A percentile compares a stretch with the other conserved stretches of the same genome.
Evolutionary conservation across 2,329 filamentous ascomycete genomes (phyloP).

Genomic region (Sclerotinia minor): DNA sequence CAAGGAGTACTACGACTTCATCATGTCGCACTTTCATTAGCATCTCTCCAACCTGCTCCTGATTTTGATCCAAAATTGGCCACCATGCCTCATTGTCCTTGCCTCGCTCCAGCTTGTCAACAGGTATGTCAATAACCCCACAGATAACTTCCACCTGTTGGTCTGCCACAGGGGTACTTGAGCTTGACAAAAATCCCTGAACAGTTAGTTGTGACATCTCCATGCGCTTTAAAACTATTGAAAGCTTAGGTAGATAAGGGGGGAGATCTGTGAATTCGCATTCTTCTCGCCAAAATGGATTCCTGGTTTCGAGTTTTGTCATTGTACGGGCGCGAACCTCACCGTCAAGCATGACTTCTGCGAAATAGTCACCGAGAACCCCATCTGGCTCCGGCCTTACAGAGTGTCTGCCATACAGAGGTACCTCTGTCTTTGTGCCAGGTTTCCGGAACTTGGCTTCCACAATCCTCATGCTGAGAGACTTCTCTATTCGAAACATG

Average conservation of each 20-base stretch:
- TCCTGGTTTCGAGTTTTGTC: slow-evolving; percentile 68
- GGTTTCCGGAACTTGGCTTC: slow-evolving; percentile 56
- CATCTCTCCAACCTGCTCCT: slow-evolving; percentile 78
- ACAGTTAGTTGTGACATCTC: slow-evolving; percentile 42
- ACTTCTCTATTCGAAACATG: slow-evolving; percentile 63
- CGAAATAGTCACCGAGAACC: slow-evolving; percentile 68
- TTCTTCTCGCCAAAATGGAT: slow-evolving; percentile 78
- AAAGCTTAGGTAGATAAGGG: slow-evolving; percentile 65
- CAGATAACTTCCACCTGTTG: slow-evolving; percentile 53
- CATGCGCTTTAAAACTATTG: slow-evolving; percentile 69
- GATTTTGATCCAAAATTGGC: slow-evolving; percentile 73
- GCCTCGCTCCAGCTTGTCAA: slow-evolving; percentile 75
- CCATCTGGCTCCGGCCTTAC: slow-evolving; percentile 47
- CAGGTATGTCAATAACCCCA: slow-evolving; percentile 71
- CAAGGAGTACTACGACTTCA: slow-evolving; percentile 85
- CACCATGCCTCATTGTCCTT: slow-evolving; percentile 88
- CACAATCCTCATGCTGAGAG: slow-evolving; percentile 57
- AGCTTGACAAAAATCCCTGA: slow-evolving; percentile 39
- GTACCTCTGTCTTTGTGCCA: slow-evolving; percentile 39
- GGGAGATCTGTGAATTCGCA: slow-evolving; percentile 76
- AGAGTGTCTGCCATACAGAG: slow-evolving; percentile 32
- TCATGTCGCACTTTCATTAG: slow-evolving; percentile 81
- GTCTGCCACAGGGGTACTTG: slow-evolving; percentile 34
- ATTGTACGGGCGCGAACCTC: slow-evolving; percentile 76
- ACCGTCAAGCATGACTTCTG: slow-evolving; percentile 76